These are phyloP conservation scores for Boletus rubescentipes DNA, from an alignment of 768 basidiomycete genomes.

Conservation along the genomic window DNA sequence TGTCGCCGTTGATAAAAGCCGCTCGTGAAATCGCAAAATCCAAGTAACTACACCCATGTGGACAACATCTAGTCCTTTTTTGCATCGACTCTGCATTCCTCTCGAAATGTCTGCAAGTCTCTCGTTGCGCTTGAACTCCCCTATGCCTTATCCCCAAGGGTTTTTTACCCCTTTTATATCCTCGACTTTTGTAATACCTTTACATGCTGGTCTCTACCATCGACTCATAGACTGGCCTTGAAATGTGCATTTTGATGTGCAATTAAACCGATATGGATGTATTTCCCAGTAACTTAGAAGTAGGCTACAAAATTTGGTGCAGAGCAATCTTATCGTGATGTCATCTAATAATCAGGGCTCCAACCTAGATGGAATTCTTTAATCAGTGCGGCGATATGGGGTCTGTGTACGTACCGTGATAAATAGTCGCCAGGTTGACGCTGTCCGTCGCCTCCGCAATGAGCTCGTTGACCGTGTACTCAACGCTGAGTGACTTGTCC, in stretches of 20 bases:
- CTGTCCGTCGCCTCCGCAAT: conserved; percentile 84
- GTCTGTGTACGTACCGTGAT: conserved; percentile 47
- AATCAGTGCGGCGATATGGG: conserved; percentile 2
- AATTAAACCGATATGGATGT: conserved; percentile 14
- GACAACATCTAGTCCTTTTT: conserved; percentile 18
- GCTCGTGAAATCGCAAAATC: conserved; percentile 82
- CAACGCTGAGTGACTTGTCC: conserved; percentile 81
- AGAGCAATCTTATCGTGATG: neutral
- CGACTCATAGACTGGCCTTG: conserved; percentile 26
- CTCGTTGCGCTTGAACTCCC: conserved; percentile 12
- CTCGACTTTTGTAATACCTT: conserved; percentile 32
- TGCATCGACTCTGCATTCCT: neutral
- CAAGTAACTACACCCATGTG: conserved; percentile 29
- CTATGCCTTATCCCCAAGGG: conserved; percentile 10
- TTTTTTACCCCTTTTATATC: conserved; percentile 23
- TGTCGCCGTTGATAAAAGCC: conserved; percentile 89
- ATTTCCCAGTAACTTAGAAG: conserved; percentile 1
- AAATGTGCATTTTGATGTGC: conserved; percentile 15
- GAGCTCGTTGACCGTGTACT: conserved; percentile 91
- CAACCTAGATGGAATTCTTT: conserved; percentile 34
- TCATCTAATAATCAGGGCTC: conserved; percentile 38
- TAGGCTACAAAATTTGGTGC: neutral
- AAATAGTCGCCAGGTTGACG: conserved; percentile 77
- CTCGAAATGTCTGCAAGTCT: conserved; percentile 15
- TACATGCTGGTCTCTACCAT: conserved; percentile 16